These are phyloP conservation scores for Citrullus amarus DNA, from an alignment of 306 rosid species.

Conservation along the genomic window DNA sequence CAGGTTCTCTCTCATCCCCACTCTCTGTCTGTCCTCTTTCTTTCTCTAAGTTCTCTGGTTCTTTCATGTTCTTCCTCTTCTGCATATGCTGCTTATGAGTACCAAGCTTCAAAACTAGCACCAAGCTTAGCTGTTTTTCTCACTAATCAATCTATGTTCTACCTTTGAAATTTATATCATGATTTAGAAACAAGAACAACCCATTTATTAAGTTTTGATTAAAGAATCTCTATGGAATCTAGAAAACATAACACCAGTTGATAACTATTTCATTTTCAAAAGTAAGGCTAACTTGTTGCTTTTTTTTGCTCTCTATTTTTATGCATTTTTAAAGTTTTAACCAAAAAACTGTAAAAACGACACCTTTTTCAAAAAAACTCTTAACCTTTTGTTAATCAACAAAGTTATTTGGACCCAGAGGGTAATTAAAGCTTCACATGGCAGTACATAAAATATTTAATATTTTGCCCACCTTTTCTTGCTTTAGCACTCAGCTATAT, in stretches of 20 bases:
- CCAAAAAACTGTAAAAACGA: not conserved
- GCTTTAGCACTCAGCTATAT: not conserved
- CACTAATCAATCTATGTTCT: not conserved
- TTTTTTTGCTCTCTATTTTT: not conserved
- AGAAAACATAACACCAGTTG: not conserved
- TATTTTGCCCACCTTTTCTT: not conserved
- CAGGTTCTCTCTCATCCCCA: constrained; percentile 33
- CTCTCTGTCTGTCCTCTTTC: not conserved
- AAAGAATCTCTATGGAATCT: not conserved
- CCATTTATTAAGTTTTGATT: not conserved
- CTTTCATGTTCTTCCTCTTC: not conserved
- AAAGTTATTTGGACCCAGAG: not conserved
- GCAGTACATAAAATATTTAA: not conserved
- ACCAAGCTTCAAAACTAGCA: not conserved
- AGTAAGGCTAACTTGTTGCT: not conserved
- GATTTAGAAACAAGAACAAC: not conserved
- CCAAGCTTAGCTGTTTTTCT: not conserved
- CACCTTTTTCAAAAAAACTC: not conserved
- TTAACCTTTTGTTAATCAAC: not conserved
- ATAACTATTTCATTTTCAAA: not conserved
- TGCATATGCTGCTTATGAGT: not conserved
- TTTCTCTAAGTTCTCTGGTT: not conserved
- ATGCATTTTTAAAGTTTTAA: not conserved
- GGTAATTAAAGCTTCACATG: not conserved
- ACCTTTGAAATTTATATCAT: not conserved